Evolutionary conservation across 805 yeast species (phyloP).

Genomic region (Candida tibetensis): DNA sequence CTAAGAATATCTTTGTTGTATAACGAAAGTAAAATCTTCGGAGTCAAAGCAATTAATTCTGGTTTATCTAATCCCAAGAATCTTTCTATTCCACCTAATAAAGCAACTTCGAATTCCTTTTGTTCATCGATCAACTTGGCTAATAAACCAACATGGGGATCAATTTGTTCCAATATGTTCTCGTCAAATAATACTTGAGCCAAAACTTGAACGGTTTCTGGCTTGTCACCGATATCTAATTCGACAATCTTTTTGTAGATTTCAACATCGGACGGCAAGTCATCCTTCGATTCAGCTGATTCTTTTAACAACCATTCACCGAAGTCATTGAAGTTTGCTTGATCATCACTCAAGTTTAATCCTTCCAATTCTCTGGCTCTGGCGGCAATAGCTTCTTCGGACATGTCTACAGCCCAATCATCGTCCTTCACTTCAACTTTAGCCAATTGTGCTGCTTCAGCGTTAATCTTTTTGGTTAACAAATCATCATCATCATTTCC

Average conservation of each 20-base stretch:
- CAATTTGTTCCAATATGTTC: constrained; percentile 68
- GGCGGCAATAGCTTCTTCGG: constrained; percentile 90
- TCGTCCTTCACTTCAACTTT: constrained; percentile 76
- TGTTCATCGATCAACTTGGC: constrained; percentile 64
- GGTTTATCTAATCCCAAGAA: constrained; percentile 80
- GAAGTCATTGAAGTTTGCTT: constrained; percentile 63
- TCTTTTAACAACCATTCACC: constrained; percentile 81
- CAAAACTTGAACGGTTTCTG: constrained; percentile 82
- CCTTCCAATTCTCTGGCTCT: constrained; percentile 88
- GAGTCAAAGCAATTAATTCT: constrained; percentile 61
- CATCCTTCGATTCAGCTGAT: constrained; percentile 51
- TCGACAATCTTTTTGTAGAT: constrained; percentile 87
- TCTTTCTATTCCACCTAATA: constrained; percentile 95
- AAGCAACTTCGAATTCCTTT: constrained; percentile 75
- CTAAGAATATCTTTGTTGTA: constrained; percentile 82
- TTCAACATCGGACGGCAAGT: constrained; percentile 81
- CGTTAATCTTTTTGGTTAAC: constrained; percentile 73
- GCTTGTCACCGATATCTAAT: constrained; percentile 65
- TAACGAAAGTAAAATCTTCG: constrained; percentile 76
- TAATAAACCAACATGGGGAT: constrained; percentile 77
- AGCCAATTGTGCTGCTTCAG: constrained; percentile 69
- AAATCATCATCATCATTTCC: constrained; percentile 65
- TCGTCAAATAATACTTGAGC: constrained; percentile 88
- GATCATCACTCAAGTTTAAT: constrained; percentile 44
- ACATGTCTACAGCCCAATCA: constrained; percentile 97